Conservation (phyloP, 148 eudicot genomes). For the Silene uniflora region DNA sequence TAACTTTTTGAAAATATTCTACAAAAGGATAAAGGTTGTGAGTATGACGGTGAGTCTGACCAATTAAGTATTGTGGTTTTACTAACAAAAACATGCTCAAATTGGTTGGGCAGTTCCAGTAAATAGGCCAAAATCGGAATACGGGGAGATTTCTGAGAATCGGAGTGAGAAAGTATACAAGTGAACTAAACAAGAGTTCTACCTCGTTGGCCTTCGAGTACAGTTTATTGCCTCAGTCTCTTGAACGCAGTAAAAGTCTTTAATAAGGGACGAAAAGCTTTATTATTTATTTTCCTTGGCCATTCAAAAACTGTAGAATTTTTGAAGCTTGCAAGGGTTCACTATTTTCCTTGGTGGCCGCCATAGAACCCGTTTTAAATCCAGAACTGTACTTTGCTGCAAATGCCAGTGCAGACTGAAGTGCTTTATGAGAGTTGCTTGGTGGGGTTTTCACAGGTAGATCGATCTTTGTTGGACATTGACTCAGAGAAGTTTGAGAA, state of each 20-base stretch:
- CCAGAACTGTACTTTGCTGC: constrained; percentile 53
- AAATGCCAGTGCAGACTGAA: constrained; percentile 58
- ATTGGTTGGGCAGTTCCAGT: no score
- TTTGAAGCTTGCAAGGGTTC: constrained; percentile 26
- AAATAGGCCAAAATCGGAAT: no score
- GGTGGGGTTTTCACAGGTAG: constrained; percentile 18
- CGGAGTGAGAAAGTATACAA: no score
- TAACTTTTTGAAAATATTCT: no score
- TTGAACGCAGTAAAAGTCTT: not conserved
- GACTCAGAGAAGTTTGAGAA: constrained; percentile 27
- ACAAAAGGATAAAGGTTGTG: no score
- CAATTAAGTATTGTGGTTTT: no score
- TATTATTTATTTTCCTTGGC: constrained; percentile 15
- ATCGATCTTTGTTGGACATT: constrained; percentile 1
- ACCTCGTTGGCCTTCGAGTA: not conserved
- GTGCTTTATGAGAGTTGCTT: constrained; percentile 47
- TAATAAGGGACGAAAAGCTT: not conserved
- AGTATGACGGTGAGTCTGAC: no score
- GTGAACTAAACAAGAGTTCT: not conserved
- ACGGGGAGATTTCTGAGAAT: no score
- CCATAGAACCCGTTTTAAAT: constrained; percentile 31
- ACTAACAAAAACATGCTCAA: no score
- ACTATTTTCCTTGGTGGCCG: constrained; percentile 14
- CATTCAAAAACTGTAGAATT: constrained; percentile 31
- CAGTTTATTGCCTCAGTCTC: not conserved